These are phyloP conservation scores for Glomus cerebriforme DNA, from an alignment of 192 early-diverging fungal genomes.

Conservation along the genomic window DNA sequence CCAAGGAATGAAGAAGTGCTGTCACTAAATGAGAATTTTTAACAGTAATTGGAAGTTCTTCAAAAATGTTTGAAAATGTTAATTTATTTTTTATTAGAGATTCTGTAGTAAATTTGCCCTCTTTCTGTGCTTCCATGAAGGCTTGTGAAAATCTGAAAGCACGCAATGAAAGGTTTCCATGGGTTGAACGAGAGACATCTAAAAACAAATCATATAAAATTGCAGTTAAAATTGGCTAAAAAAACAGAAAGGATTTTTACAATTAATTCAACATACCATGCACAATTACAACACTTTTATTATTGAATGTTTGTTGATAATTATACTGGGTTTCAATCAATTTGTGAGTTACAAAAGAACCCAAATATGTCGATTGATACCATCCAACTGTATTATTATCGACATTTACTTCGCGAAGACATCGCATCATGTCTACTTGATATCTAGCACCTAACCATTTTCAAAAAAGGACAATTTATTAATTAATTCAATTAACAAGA, in stretches of 20 bases:
- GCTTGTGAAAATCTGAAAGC: constrained; percentile 85
- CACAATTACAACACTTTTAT: constrained; percentile 86
- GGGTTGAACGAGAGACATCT: constrained; percentile 81
- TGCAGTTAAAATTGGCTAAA: not conserved
- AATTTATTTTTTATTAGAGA: constrained; percentile 73
- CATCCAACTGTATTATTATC: constrained; percentile 98
- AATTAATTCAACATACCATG: constrained; percentile 55
- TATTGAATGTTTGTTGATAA: constrained; percentile 84
- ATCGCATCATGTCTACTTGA: constrained; percentile 92
- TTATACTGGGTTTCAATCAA: constrained; percentile 89
- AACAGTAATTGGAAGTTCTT: constrained; percentile 86
- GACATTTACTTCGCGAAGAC: constrained; percentile 89
- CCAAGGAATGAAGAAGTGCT: constrained; percentile 75
- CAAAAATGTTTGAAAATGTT: constrained; percentile 84
- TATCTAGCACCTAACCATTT: constrained; percentile 61
- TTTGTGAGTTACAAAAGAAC: constrained; percentile 86
- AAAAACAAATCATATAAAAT: not conserved
- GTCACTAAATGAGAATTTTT: constrained; percentile 80
- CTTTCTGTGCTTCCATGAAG: constrained; percentile 84
- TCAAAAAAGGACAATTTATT: not conserved
- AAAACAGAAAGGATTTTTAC: not conserved
- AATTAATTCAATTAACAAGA: not conserved
- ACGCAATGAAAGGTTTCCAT: constrained; percentile 82
- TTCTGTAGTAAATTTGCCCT: constrained; percentile 84
- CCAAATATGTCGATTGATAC: constrained; percentile 91